Percentiles rank a stretch among this genome's conserved stretches.
These are phyloP conservation scores for Penicillium decumbens DNA, from an alignment of 2,329 filamentous ascomycete species.

Conservation along the genomic window DNA sequence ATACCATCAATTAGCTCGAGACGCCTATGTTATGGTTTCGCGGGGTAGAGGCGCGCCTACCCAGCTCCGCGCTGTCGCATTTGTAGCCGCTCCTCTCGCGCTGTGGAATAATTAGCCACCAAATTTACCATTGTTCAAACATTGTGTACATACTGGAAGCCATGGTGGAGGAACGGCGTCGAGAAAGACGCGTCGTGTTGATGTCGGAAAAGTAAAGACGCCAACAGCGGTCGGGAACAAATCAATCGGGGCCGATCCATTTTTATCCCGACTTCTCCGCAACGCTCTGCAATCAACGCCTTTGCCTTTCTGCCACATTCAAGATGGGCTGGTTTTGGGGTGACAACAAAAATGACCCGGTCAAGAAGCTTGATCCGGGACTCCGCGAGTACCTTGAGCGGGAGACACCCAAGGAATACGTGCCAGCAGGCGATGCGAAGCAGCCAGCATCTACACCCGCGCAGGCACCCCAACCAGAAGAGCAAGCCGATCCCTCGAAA, in stretches of 20 bases:
- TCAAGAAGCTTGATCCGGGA: conserved; percentile 72
- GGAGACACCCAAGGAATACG: conserved; percentile 71
- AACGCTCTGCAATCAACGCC: conserved; percentile 7
- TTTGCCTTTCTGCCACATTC: neutral
- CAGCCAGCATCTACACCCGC: conserved; percentile 21
- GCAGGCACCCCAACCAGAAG: conserved; percentile 14
- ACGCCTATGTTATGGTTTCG: conserved; percentile 24
- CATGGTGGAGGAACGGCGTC: conserved; percentile 35
- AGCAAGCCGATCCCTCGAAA: conserved; percentile 24
- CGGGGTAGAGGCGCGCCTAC: conserved; percentile 40
- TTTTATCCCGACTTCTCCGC: conserved; percentile 27
- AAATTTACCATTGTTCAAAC: neutral
- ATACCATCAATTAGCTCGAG: conserved; percentile 9
- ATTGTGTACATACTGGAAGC: conserved; percentile 34
- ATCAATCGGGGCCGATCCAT: conserved; percentile 22
- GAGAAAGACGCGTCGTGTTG: conserved; percentile 32
- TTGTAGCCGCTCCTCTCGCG: conserved; percentile 52
- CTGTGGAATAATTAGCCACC: conserved; percentile 27
- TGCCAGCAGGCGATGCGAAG: conserved; percentile 32
- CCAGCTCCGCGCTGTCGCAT: conserved; percentile 56
- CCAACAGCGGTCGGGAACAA: conserved; percentile 18
- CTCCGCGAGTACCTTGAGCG: conserved; percentile 79
- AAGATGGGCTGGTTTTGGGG: conserved; percentile 63
- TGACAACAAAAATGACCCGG: conserved; percentile 55
- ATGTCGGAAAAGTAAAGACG: conserved; percentile 18